Conservation (phyloP, 2,329 filamentous ascomycete species). For the Talaromyces sp. region DNA sequence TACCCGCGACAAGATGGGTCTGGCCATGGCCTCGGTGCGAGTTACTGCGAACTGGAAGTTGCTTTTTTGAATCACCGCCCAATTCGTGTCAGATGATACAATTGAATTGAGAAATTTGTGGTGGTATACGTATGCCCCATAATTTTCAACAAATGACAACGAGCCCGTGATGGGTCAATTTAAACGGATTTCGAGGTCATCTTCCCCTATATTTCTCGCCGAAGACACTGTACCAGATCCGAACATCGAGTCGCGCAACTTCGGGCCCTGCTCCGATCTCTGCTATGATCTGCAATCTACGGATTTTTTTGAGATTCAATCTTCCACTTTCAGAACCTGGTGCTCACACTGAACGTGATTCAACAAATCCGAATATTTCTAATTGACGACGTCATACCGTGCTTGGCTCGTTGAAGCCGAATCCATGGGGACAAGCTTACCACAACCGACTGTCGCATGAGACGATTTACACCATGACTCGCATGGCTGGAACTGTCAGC, state of each 20-base stretch:
- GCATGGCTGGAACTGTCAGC: conserved; percentile 10
- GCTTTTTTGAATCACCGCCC: background rate
- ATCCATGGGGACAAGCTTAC: background rate
- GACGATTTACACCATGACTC: conserved; percentile 11
- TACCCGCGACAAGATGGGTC: conserved; percentile 7
- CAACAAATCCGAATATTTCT: background rate
- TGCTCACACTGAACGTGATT: background rate
- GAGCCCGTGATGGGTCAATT: conserved; percentile 1
- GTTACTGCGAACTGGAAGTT: background rate
- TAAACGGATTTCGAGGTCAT: background rate
- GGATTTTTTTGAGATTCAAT: conserved; percentile 8
- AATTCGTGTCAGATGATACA: conserved; percentile 10
- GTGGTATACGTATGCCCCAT: conserved; percentile 1
- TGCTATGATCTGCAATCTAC: conserved; percentile 4
- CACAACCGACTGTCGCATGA: background rate
- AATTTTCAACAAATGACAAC: background rate
- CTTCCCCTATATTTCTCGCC: conserved; percentile 1
- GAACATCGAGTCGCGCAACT: background rate
- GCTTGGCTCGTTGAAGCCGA: background rate
- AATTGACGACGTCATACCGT: conserved; percentile 3
- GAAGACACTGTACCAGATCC: background rate
- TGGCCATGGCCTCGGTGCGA: background rate
- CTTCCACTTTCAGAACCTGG: background rate
- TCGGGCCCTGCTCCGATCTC: conserved; percentile 1
- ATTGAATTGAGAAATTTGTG: background rate